These are phyloP conservation scores for Cadophora gregata DNA, from an alignment of 2,329 filamentous ascomycete genomes.

Conservation along the genomic window DNA sequence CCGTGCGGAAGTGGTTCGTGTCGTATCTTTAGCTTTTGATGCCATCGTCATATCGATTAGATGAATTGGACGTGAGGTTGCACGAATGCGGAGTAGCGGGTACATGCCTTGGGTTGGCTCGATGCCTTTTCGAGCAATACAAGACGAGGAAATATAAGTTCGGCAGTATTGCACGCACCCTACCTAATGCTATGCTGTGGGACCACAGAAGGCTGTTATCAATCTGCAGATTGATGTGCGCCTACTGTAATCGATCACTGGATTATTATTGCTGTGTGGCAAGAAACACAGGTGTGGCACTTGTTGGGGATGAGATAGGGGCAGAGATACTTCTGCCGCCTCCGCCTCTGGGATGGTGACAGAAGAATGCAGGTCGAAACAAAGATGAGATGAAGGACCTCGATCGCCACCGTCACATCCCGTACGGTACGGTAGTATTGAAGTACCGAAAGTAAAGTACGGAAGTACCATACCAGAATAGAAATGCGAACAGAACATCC, in stretches of 20 bases:
- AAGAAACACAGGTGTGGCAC: not conserved
- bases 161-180: not conserved
- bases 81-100: slow-evolving; percentile 11
- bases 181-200: not conserved
- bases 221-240: not conserved
- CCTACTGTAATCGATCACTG: not conserved
- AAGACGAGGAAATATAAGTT: slow-evolving; percentile 10
- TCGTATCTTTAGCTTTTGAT: slow-evolving; percentile 3
- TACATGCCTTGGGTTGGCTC: slow-evolving; percentile 4
- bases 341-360: no score
- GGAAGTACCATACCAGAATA: no score
- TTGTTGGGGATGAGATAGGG: not conserved
- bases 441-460: no score
- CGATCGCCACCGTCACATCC: not conserved
- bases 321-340: not conserved
- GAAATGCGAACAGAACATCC: slow-evolving; percentile 2
- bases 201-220: not conserved
- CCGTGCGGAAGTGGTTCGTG: not conserved
- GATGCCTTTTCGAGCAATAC: slow-evolving; percentile 18
- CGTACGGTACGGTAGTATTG: not conserved
- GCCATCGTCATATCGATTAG: slow-evolving; percentile 16
- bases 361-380: not conserved
- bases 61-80: not conserved
- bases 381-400: not conserved
- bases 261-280: not conserved